Conservation (phyloP, 73 alveolate genomes). For the Paramecium pentaurelia region DNA sequence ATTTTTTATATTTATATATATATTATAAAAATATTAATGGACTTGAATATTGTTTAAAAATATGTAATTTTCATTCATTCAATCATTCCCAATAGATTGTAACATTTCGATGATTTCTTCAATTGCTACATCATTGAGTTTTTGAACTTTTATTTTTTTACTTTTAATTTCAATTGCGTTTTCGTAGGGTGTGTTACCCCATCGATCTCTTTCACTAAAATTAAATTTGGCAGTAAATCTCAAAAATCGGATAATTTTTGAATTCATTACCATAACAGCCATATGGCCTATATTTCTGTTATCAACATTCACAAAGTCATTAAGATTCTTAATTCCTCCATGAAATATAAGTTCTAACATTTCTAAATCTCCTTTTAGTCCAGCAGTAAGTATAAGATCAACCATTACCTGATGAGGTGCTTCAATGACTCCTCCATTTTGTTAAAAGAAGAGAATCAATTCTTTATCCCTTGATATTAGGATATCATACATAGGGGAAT, state of each 20-base stretch:
- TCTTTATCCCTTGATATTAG: not conserved
- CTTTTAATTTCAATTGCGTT: slow-evolving; percentile 2
- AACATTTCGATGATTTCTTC: slow-evolving; percentile 18
- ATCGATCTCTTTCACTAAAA: slow-evolving; percentile 40
- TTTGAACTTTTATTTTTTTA: not conserved
- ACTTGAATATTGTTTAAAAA: not conserved
- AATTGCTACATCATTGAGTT: not conserved
- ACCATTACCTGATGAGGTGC: slow-evolving; percentile 32
- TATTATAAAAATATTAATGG: not conserved
- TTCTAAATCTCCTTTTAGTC: slow-evolving; percentile 5
- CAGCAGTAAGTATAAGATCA: slow-evolving; percentile 7
- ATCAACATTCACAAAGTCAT: slow-evolving; percentile 41
- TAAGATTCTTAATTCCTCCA: slow-evolving; percentile 41
- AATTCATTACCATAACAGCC: not conserved
- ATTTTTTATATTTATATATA: not conserved
- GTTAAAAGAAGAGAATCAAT: not conserved
- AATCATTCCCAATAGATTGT: not conserved
- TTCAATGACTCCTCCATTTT: slow-evolving; percentile 42
- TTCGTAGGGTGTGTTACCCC: slow-evolving; percentile 38
- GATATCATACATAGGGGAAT: slow-evolving; percentile 40
- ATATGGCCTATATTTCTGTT: slow-evolving; percentile 42
- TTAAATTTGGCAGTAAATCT: slow-evolving; percentile 38
- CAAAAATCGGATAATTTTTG: slow-evolving; percentile 34
- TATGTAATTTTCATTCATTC: not conserved
- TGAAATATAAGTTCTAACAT: not conserved